Evolutionary conservation across 805 yeast genomes (phyloP).

Genomic region (Candida boleticola): DNA sequence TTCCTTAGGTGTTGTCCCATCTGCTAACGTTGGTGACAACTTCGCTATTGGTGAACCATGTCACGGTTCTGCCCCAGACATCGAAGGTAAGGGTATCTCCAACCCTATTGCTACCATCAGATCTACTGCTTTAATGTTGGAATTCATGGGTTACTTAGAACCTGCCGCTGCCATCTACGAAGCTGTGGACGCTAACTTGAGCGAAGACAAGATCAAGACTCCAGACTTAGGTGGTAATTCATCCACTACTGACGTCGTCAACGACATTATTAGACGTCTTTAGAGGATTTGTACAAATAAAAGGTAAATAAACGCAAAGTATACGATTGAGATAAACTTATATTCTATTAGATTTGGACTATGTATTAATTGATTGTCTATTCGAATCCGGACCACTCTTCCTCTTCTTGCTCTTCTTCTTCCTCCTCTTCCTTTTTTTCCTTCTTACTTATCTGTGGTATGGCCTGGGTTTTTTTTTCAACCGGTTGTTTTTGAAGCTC

Average conservation of each 20-base stretch:
- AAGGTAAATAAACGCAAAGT: background rate
- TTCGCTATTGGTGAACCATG: slow-evolving; percentile 99
- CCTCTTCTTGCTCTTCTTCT: slow-evolving; percentile 8
- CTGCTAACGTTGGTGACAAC: slow-evolving; percentile 94
- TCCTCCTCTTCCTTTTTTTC: slow-evolving; percentile 3
- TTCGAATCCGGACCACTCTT: slow-evolving; percentile 18
- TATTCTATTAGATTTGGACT: background rate
- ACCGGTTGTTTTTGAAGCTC: slow-evolving; percentile 1
- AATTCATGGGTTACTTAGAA: slow-evolving; percentile 86
- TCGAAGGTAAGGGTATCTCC: slow-evolving; percentile 90
- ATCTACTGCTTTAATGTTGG: slow-evolving; percentile 96
- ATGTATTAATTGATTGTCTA: background rate
- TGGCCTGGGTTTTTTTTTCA: slow-evolving; percentile 6
- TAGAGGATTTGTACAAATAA: slow-evolving; percentile 11
- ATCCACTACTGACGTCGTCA: slow-evolving; percentile 81
- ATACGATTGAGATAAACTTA: background rate
- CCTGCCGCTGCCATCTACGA: slow-evolving; percentile 90
- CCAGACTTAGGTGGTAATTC: slow-evolving; percentile 95
- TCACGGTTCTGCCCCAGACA: slow-evolving; percentile 99
- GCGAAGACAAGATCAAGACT: slow-evolving; percentile 74
- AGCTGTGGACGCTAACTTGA: slow-evolving; percentile 92
- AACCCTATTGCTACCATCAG: slow-evolving; percentile 98
- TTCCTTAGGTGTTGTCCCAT: slow-evolving; percentile 95
- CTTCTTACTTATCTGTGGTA: background rate
- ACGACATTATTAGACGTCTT: slow-evolving; percentile 66